phyloP scores from a whole-genome alignment of 2,329 filamentous ascomycete species.

The Venturia asperata region DNA sequence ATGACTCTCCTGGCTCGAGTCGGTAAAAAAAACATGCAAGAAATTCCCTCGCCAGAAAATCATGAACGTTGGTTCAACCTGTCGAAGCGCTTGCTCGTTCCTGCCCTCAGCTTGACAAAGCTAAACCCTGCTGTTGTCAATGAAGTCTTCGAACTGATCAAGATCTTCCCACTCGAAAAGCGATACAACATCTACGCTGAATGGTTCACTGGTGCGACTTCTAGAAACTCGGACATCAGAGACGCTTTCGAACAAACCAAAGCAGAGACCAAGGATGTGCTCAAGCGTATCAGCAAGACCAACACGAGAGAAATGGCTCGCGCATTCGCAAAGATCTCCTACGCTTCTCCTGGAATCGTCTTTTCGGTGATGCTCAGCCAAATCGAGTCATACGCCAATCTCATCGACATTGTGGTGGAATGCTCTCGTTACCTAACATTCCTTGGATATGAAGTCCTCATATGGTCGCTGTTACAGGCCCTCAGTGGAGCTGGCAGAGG shows the following conservation, averaged over 20 bases:
- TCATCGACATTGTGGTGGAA: conserved; percentile 91
- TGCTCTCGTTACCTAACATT: conserved; percentile 91
- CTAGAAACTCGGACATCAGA: conserved; percentile 68
- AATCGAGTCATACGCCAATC: conserved; percentile 88
- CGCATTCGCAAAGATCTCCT: conserved; percentile 83
- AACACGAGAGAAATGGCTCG: conserved; percentile 83
- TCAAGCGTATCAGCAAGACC: conserved; percentile 83
- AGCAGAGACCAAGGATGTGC: conserved; percentile 72
- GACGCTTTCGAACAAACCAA: conserved; percentile 69
- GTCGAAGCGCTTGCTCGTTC: conserved; percentile 75
- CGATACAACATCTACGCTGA: conserved; percentile 89
- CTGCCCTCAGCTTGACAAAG: conserved; percentile 77
- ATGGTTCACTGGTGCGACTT: conserved; percentile 78
- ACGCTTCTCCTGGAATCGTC: conserved; percentile 82
- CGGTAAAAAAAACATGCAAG: conserved; percentile 64
- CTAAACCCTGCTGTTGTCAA: conserved; percentile 78
- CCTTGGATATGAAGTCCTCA: conserved; percentile 84
- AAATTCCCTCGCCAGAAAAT: conserved; percentile 66
- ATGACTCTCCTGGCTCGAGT: conserved; percentile 80
- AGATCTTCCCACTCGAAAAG: conserved; percentile 65
- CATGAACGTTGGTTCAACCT: conserved; percentile 75
- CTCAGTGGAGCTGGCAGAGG: conserved; percentile 52
- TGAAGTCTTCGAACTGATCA: conserved; percentile 77
- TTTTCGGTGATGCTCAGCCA: conserved; percentile 84
- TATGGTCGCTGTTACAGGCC: conserved; percentile 80